phyloP scores from a whole-genome alignment of 768 basidiomycete species.

The Lactarius pseudohatsudake region DNA sequence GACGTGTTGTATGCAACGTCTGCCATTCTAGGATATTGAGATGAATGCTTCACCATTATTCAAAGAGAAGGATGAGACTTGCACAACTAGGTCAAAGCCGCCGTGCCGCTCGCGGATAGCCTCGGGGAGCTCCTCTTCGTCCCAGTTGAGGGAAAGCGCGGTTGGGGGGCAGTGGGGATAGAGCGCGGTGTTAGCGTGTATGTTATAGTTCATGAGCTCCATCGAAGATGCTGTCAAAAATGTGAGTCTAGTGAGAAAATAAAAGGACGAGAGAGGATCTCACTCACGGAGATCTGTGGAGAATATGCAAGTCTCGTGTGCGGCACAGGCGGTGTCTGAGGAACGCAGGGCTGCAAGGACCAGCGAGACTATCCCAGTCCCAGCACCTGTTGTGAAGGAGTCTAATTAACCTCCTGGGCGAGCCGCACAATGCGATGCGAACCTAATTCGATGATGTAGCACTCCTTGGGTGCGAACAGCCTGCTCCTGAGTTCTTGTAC shows the following conservation, averaged over 20 bases:
- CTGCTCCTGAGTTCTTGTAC: slow-evolving; percentile 35
- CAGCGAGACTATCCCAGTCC: slow-evolving; percentile 80
- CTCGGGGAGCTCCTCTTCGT: slow-evolving; percentile 50
- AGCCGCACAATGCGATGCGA: slow-evolving; percentile 26
- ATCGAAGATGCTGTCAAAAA: slow-evolving; percentile 67
- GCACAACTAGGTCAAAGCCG: slow-evolving; percentile 42
- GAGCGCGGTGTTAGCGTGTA: slow-evolving; percentile 45
- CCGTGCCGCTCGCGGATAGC: slow-evolving; percentile 35
- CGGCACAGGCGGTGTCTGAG: slow-evolving; percentile 28
- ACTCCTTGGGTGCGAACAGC: slow-evolving; percentile 42
- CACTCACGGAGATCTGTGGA: slow-evolving; percentile 31
- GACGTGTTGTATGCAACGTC: slow-evolving; percentile 91
- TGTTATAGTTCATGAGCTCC: slow-evolving; percentile 72
- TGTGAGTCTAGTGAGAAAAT: slow-evolving; percentile 3
- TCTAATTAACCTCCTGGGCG: background rate
- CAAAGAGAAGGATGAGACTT: slow-evolving; percentile 32
- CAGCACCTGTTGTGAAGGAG: slow-evolving; percentile 59
- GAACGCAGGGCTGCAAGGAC: slow-evolving; percentile 59
- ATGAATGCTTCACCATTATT: background rate
- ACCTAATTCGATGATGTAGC: slow-evolving; percentile 73
- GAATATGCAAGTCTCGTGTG: slow-evolving; percentile 17
- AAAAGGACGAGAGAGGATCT: background rate
- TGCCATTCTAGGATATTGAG: slow-evolving; percentile 51
- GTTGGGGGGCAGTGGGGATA: slow-evolving; percentile 36
- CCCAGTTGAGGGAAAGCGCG: slow-evolving; percentile 70